Base-by-base conservation (phyloP, 805 yeast species). In the Peterozyma xylosa region DNA sequence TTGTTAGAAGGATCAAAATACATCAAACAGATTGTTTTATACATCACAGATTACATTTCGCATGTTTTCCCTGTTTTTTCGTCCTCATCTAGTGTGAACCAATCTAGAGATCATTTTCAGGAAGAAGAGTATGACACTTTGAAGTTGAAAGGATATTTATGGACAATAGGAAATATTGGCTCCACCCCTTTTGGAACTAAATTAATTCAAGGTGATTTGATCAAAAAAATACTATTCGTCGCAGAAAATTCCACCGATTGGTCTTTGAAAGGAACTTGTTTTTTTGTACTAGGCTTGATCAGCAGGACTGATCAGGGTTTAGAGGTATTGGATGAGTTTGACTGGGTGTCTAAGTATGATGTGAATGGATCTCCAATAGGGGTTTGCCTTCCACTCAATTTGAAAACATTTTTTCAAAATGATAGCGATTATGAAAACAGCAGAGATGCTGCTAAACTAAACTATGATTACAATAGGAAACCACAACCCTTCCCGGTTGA, bases 161-260 rank as follows among this genome's bases (percentile, higher is more conserved):
- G 97, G 97, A 81, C 95, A 1, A 69, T 87, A 32, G 97, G 96
- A 0, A 80, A 82, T 53, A 78, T 90, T 30, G 90, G 90, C 2
- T 76, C 89, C 1, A 76, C 88, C 1, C 73, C 74, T 9, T 64
- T 72, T 42, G 97, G 97, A 0, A 78, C 84, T 14, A 66, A 71
- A 14, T 63, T 82, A 37, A 53, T 80, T 33, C 86, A 80, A 48
- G 38, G 48, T 27, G 74, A 74, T 1, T 62, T 78, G 45, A 68
- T 78, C 34, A 69, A 70, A 48, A 74, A 76, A 39, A 68, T 91
- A 11, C 66, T 80, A 2, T 62, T 60, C 9, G 67, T 84, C 32
- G 72, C 79, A 10, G 57, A 64, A 30, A 56, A 58, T 5, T 66
- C 83, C 1, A 57, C 61, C 10, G 67, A 77, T 10, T 75, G 84